These are phyloP conservation scores for Solanum rostratum DNA, from an alignment of 257 asterid species.

Conservation along the genomic window DNA sequence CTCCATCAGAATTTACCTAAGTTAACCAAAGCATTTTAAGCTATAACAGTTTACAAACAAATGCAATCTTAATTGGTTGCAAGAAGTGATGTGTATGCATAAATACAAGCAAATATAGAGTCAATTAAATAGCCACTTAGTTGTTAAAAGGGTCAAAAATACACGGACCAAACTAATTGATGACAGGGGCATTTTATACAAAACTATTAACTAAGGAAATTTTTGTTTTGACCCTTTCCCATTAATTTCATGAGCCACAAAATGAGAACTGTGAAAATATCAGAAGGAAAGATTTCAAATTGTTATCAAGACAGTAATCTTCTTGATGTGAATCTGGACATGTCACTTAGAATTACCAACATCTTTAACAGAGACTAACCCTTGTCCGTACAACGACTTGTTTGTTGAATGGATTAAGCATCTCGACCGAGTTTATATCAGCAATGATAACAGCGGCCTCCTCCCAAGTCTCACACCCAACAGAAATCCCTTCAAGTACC, in stretches of 20 bases:
- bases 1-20: slow-evolving; percentile 36
- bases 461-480: slow-evolving; percentile 66
- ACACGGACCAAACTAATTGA: not conserved
- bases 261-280: not conserved
- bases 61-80: not conserved
- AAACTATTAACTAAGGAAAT: not conserved
- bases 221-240: not conserved
- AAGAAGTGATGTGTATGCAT: not conserved
- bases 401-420: slow-evolving; percentile 52
- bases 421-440: slow-evolving; percentile 41
- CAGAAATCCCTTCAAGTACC: slow-evolving; percentile 36
- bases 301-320: not conserved
- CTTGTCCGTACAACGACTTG: slow-evolving; percentile 42
- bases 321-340: not conserved
- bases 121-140: not conserved
- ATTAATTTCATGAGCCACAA: not conserved
- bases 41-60: not conserved
- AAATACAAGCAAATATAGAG: not conserved
- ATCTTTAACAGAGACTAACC: slow-evolving; percentile 34
- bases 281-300: not conserved
- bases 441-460: slow-evolving; percentile 44
- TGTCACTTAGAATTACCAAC: not conserved
- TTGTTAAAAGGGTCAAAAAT: not conserved
- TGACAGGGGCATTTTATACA: too few species aligned
- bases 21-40: not conserved